Percentiles rank a stretch among this genome's conserved stretches.
These are phyloP conservation scores for Xerocomus potaroensis DNA, from an alignment of 768 basidiomycete genomes.

Conservation along the genomic window DNA sequence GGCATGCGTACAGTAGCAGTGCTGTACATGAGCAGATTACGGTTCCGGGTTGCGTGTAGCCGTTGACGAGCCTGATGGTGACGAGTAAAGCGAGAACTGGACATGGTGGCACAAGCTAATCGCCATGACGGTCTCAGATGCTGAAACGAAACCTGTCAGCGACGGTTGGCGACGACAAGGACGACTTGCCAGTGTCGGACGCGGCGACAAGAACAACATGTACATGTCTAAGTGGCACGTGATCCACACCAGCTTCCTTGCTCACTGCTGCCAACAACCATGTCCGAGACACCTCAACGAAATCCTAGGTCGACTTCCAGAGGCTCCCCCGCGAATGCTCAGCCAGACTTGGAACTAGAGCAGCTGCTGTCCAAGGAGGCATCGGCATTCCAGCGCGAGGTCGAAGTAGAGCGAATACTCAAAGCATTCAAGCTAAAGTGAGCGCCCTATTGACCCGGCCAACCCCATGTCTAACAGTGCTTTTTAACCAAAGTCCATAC, in stretches of 20 bases:
- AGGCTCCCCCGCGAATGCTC: constrained; percentile 6
- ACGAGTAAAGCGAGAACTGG: constrained; percentile 8
- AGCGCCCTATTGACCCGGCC: constrained; percentile 24
- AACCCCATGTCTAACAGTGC: not conserved
- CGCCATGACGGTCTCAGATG: no score
- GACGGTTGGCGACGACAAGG: not conserved
- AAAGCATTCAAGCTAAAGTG: constrained; percentile 97
- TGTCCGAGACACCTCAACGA: constrained; percentile 23
- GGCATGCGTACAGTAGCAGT: constrained; percentile 64
- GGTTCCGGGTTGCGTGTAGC: constrained; percentile 57
- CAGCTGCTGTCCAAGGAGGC: constrained; percentile 76
- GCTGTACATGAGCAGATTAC: constrained; percentile 78
- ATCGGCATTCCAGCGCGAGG: constrained; percentile 79
- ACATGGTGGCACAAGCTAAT: no score
- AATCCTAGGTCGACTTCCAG: not conserved
- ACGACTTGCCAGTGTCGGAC: not conserved
- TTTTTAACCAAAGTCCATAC: constrained; percentile 71
- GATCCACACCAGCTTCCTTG: no score
- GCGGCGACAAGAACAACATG: constrained; percentile 3
- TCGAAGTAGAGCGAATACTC: constrained; percentile 88
- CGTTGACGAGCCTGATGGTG: constrained; percentile 33
- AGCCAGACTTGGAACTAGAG: constrained; percentile 60
- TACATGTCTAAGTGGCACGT: constrained; percentile 3
- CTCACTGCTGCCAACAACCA: no score
- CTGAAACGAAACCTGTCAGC: no score